A percentile compares a stretch with the other conserved stretches of the same genome.
Evolutionary conservation across 805 yeast species (phyloP).

Genomic region (Ogataea methanolica): DNA sequence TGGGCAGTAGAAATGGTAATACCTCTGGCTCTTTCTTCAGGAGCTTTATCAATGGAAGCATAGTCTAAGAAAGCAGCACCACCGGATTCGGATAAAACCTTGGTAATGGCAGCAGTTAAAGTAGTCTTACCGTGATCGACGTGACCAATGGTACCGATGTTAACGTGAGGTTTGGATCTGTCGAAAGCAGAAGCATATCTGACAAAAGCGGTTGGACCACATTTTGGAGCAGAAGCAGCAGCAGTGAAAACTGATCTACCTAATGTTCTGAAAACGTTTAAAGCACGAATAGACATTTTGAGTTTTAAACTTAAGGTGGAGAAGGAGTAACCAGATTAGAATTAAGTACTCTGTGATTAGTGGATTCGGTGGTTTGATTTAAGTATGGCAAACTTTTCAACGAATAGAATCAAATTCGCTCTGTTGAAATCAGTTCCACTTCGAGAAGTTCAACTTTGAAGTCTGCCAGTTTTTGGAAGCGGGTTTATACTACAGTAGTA

Average conservation of each 20-base stretch:
- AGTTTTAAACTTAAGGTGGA: constrained; percentile 1
- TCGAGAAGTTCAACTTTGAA: too few species aligned
- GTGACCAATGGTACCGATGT: constrained; percentile 97
- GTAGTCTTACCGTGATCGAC: constrained; percentile 99
- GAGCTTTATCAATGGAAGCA: constrained; percentile 91
- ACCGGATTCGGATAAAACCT: constrained; percentile 81
- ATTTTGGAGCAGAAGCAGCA: constrained; percentile 12
- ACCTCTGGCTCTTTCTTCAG: constrained; percentile 99
- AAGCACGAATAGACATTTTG: constrained; percentile 29
- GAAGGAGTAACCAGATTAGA: background rate
- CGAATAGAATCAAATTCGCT: too few species aligned
- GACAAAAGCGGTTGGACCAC: constrained; percentile 19
- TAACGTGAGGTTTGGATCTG: constrained; percentile 95
- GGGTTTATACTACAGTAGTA: too few species aligned
- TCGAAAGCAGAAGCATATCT: constrained; percentile 70
- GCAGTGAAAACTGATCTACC: constrained; percentile 20
- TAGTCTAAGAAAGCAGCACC: constrained; percentile 95
- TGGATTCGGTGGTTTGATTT: background rate
- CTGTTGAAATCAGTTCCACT: too few species aligned
- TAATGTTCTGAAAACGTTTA: constrained; percentile 24
- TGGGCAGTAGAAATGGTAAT: constrained; percentile 97
- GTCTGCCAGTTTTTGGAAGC: too few species aligned
- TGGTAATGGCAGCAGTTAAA: constrained; percentile 97
- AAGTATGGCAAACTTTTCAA: background rate
- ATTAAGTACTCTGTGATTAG: background rate